Evolutionary conservation across 768 basidiomycete genomes (phyloP).

Genomic region (Leccinum longicurvipes): DNA sequence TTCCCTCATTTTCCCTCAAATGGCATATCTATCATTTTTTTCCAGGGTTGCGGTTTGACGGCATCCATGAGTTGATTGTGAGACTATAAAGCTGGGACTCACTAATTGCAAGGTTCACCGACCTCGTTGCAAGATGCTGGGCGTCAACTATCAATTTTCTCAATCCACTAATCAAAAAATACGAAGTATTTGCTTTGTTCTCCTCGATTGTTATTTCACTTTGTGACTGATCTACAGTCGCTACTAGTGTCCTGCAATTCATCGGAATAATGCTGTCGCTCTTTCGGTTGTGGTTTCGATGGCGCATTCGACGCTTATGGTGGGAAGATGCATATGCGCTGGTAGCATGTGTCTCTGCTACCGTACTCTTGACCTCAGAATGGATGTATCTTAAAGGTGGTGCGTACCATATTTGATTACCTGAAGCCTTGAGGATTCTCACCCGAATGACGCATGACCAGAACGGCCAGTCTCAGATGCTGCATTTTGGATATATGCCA

Average conservation of each 20-base stretch:
- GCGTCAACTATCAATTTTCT: constrained; percentile 8
- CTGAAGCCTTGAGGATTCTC: not conserved
- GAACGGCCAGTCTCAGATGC: constrained; percentile 4
- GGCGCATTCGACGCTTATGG: constrained; percentile 15
- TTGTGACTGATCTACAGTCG: constrained; percentile 2
- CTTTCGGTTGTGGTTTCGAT: constrained; percentile 19
- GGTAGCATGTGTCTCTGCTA: constrained; percentile 7
- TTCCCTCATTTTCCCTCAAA: not conserved
- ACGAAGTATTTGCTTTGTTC: constrained; percentile 5
- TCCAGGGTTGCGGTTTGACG: constrained; percentile 1
- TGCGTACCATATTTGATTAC: constrained; percentile 3
- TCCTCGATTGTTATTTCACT: not conserved
- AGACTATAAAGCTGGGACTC: constrained; percentile 1
- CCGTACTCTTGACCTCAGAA: constrained; percentile 2
- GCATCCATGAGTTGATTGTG: not conserved
- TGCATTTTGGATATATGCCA: constrained; percentile 13
- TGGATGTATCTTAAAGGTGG: constrained; percentile 18
- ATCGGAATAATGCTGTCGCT: constrained; percentile 14
- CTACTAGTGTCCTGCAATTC: constrained; percentile 5
- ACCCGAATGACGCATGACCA: not conserved
- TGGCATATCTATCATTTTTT: not conserved
- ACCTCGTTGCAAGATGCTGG: constrained; percentile 2
- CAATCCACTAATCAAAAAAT: constrained; percentile 6
- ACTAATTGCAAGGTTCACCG: not conserved
- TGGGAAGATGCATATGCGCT: constrained; percentile 24